phyloP scores from a whole-genome alignment of 345 rosid species.

The Noccaea bulbosa region DNA sequence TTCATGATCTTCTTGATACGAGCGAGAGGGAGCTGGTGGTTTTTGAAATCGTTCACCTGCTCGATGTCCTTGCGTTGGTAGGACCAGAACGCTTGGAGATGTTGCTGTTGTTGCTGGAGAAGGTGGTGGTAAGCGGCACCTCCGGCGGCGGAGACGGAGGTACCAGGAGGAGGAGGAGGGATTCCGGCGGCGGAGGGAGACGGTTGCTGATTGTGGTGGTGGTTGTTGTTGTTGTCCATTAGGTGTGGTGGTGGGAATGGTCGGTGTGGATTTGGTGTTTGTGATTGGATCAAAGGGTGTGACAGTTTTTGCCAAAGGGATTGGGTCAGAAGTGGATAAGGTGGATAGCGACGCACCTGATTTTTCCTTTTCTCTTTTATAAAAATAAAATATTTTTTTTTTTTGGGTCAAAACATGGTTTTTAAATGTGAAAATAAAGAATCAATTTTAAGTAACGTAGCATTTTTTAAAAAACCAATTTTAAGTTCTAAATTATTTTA shows the following conservation, averaged over 20 bases:
- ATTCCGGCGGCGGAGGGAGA: constrained; percentile 55
- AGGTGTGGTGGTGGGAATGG: constrained; percentile 26
- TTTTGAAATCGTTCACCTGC: constrained; percentile 89
- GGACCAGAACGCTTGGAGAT: constrained; percentile 89
- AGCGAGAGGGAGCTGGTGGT: constrained; percentile 95
- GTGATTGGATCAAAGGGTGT: constrained; percentile 36
- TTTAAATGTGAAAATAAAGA: too few species aligned
- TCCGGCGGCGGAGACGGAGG: constrained; percentile 39
- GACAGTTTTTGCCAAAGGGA: constrained; percentile 29
- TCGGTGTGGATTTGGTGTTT: constrained; percentile 30
- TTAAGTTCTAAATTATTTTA: too few species aligned
- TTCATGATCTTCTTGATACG: constrained; percentile 98
- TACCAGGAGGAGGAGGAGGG: constrained; percentile 44
- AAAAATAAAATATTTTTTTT: too few species aligned
- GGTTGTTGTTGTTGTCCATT: constrained; percentile 58
- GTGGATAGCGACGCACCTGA: constrained; percentile 43
- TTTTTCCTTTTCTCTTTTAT: not conserved
- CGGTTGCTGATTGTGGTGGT: constrained; percentile 57
- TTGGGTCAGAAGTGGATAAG: constrained; percentile 41
- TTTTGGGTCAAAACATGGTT: too few species aligned
- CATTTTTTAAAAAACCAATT: too few species aligned
- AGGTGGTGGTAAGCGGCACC: constrained; percentile 76
- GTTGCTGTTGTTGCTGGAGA: constrained; percentile 89
- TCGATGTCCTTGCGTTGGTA: constrained; percentile 93
- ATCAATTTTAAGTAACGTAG: too few species aligned